Conservation (phyloP, 1,284 basidiomycete genomes). For the Irpex rosettiformis region DNA sequence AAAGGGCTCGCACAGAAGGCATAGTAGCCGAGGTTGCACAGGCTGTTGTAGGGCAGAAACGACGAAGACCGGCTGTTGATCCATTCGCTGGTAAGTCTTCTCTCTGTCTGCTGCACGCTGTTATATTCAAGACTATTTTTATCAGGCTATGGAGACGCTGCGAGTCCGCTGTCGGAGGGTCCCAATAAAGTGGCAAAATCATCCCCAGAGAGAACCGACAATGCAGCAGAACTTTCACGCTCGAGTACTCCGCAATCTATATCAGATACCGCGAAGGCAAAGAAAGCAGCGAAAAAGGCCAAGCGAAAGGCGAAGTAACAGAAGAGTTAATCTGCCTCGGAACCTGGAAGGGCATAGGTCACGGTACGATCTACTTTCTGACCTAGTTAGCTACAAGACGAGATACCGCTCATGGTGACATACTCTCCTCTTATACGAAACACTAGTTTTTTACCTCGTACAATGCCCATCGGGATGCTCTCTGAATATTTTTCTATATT, state of each 20-base stretch:
- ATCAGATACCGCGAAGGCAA: conserved; percentile 18
- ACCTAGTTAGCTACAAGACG: too few species aligned
- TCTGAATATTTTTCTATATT: too few species aligned
- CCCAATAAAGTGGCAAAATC: conserved; percentile 12
- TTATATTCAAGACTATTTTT: neutral
- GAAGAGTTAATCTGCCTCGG: neutral
- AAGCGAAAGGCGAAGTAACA: conserved; percentile 15
- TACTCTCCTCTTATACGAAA: too few species aligned
- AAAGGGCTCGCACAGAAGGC: conserved; percentile 32
- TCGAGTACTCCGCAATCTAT: conserved; percentile 17
- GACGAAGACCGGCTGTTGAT: conserved; percentile 52
- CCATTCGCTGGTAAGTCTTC: conserved; percentile 57
- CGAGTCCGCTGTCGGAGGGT: neutral
- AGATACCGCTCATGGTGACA: too few species aligned
- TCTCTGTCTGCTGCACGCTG: neutral
- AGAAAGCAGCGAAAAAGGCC: conserved; percentile 25
- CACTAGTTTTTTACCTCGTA: too few species aligned
- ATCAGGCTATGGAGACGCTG: conserved; percentile 30
- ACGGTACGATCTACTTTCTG: neutral
- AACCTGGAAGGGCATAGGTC: neutral
- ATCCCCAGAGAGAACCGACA: conserved; percentile 13
- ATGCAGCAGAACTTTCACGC: conserved; percentile 15
- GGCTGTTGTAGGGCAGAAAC: conserved; percentile 31
- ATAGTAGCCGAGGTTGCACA: conserved; percentile 15
- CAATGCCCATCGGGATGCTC: too few species aligned